Conservation (phyloP, 805 yeast genomes). For the Metschnikowia arizonensis region DNA sequence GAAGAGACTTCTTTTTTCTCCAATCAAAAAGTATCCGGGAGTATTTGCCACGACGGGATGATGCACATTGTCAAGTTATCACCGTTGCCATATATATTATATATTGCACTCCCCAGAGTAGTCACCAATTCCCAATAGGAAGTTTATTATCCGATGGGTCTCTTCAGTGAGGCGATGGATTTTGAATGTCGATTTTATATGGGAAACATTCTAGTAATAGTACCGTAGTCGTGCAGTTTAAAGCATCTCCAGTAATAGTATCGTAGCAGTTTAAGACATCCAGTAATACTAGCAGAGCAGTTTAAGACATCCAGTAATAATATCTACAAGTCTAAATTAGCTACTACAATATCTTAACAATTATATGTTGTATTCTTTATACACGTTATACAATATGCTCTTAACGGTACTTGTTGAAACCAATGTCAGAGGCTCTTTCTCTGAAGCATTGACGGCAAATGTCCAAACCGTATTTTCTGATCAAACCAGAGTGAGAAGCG, state of each 20-base stretch:
- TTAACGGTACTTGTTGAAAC: conserved; percentile 99
- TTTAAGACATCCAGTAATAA: too few species aligned
- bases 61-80: conserved; percentile 56
- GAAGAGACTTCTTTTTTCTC: conserved; percentile 24
- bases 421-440: conserved; percentile 98
- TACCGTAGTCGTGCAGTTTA: too few species aligned
- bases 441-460: conserved; percentile 99
- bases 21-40: conserved; percentile 61
- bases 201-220: conserved; percentile 5
- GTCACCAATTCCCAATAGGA: conserved; percentile 49
- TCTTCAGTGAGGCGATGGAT: conserved; percentile 51
- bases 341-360: too few species aligned
- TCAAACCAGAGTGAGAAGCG: conserved; percentile 97
- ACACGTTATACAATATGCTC: conserved; percentile 15
- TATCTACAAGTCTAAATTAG: too few species aligned
- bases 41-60: conserved; percentile 66
- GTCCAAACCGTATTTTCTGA: conserved; percentile 99
- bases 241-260: too few species aligned
- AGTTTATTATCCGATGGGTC: conserved; percentile 52
- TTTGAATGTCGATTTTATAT: conserved; percentile 52
- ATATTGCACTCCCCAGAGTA: conserved; percentile 50
- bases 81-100: conserved; percentile 55
- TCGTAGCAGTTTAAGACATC: too few species aligned
- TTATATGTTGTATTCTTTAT: conserved; percentile 13
- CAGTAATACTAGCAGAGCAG: too few species aligned